Conservation (phyloP, 2,329 filamentous ascomycete genomes). For the Arthrobotrys sinensis region DNA sequence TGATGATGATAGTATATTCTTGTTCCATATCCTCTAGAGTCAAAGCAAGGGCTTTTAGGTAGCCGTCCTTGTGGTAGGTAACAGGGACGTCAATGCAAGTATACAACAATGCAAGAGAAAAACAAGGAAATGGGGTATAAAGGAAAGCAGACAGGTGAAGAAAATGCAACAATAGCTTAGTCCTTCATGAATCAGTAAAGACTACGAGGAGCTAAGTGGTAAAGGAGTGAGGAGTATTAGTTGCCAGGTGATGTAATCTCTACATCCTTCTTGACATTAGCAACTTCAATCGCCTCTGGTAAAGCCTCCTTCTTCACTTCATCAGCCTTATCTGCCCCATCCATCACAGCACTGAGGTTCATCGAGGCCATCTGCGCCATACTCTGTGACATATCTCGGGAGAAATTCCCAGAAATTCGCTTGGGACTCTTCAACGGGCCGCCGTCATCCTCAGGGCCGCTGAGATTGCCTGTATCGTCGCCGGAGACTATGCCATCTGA, state of each 20-base stretch:
- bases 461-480: slow-evolving; percentile 51
- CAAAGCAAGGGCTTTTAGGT: background rate
- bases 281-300: slow-evolving; percentile 17
- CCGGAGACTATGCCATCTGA: slow-evolving; percentile 48
- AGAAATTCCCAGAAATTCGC: slow-evolving; percentile 49
- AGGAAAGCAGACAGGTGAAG: too few species aligned
- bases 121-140: slow-evolving; percentile 16
- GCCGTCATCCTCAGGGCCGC: slow-evolving; percentile 53
- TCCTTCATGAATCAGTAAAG: too few species aligned
- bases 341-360: slow-evolving; percentile 29
- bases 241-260: slow-evolving; percentile 14
- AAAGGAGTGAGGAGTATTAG: background rate
- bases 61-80: background rate
- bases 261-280: background rate
- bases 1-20: too few species aligned
- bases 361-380: slow-evolving; percentile 50
- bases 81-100: slow-evolving; percentile 1
- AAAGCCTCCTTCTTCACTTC: slow-evolving; percentile 21
- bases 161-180: background rate
- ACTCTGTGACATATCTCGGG: slow-evolving; percentile 38
- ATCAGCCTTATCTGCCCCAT: slow-evolving; percentile 12
- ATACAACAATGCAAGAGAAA: background rate
- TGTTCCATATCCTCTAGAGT: background rate
- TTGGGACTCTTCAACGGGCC: slow-evolving; percentile 58
- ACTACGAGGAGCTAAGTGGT: too few species aligned